Evolutionary conservation across 148 eudicot genomes (phyloP).

Genomic region (Polygonum maritimum): DNA sequence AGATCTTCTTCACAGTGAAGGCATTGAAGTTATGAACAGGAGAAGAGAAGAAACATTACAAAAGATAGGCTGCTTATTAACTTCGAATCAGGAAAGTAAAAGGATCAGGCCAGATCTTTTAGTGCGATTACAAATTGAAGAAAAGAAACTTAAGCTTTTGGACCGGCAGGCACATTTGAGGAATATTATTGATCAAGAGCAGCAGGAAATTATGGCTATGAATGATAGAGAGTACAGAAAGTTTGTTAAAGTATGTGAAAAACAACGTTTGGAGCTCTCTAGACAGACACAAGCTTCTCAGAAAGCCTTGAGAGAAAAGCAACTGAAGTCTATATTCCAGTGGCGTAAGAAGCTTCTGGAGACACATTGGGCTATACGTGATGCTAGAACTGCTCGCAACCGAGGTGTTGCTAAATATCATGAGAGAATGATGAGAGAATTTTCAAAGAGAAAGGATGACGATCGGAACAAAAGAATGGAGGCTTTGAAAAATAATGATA

Average conservation of each 20-base stretch:
- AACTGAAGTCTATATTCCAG: slow-evolving; percentile 74
- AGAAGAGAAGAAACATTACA: slow-evolving; percentile 64
- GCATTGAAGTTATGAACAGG: slow-evolving; percentile 49
- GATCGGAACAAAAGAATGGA: slow-evolving; percentile 89
- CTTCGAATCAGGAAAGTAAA: slow-evolving; percentile 81
- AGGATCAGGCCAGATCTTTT: slow-evolving; percentile 90
- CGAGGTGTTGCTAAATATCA: slow-evolving; percentile 97
- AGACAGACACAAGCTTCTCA: slow-evolving; percentile 88
- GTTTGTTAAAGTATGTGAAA: slow-evolving; percentile 87
- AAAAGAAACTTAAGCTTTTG: slow-evolving; percentile 71
- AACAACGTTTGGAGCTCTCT: slow-evolving; percentile 83
- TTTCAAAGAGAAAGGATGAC: slow-evolving; percentile 90
- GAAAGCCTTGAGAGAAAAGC: slow-evolving; percentile 89
- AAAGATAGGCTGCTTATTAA: slow-evolving; percentile 66
- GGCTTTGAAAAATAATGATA: slow-evolving; percentile 97
- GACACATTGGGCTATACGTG: slow-evolving; percentile 95
- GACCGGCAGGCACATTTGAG: slow-evolving; percentile 78
- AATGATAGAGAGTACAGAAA: slow-evolving; percentile 88
- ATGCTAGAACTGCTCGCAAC: slow-evolving; percentile 93
- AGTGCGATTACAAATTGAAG: slow-evolving; percentile 80
- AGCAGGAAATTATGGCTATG: slow-evolving; percentile 95
- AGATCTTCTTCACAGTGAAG: slow-evolving; percentile 74
- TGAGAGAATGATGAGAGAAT: slow-evolving; percentile 93
- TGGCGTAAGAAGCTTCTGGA: slow-evolving; percentile 99
- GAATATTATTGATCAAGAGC: slow-evolving; percentile 89